Evolutionary conservation across 2,329 filamentous ascomycete genomes (phyloP).

Genomic region (Curvularia hawaiiensis): DNA sequence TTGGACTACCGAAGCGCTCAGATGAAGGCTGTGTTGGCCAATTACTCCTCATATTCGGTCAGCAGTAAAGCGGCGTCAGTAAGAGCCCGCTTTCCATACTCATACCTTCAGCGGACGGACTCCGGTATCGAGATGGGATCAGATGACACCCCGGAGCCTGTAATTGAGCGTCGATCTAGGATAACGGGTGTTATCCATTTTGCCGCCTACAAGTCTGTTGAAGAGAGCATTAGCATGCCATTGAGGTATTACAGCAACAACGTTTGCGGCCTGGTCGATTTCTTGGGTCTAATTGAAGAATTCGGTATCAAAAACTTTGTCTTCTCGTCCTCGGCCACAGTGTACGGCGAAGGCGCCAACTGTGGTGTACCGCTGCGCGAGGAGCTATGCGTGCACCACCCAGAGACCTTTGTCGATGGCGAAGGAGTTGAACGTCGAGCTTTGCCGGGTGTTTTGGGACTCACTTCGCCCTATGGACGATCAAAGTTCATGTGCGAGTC

Average conservation of each 20-base stretch:
- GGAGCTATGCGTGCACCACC: constrained; percentile 60
- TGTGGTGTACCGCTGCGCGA: constrained; percentile 59
- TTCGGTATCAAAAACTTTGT: constrained; percentile 69
- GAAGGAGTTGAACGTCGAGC: constrained; percentile 51
- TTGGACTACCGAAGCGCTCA: constrained; percentile 55
- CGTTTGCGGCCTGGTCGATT: constrained; percentile 65
- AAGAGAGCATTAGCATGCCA: constrained; percentile 65
- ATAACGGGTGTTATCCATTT: constrained; percentile 72
- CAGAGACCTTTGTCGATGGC: constrained; percentile 52
- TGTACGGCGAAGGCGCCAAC: constrained; percentile 60
- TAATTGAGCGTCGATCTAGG: constrained; percentile 49
- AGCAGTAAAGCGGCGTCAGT: constrained; percentile 22
- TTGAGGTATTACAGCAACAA: constrained; percentile 72
- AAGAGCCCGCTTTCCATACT: constrained; percentile 33
- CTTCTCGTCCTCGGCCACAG: constrained; percentile 71
- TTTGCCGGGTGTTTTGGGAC: constrained; percentile 58
- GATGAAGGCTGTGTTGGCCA: constrained; percentile 52
- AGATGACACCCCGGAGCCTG: constrained; percentile 28
- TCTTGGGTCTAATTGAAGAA: constrained; percentile 62
- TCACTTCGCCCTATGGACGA: constrained; percentile 69
- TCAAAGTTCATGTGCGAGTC: constrained; percentile 72
- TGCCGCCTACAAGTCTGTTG: constrained; percentile 69
- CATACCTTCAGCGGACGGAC: constrained; percentile 36
- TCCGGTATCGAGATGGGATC: constrained; percentile 39
- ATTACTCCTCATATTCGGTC: constrained; percentile 45